A percentile compares a stretch with the other conserved stretches of the same genome.
phyloP scores from a whole-genome alignment of 2,329 filamentous ascomycete species.

The Sporothrix schenckii region DNA sequence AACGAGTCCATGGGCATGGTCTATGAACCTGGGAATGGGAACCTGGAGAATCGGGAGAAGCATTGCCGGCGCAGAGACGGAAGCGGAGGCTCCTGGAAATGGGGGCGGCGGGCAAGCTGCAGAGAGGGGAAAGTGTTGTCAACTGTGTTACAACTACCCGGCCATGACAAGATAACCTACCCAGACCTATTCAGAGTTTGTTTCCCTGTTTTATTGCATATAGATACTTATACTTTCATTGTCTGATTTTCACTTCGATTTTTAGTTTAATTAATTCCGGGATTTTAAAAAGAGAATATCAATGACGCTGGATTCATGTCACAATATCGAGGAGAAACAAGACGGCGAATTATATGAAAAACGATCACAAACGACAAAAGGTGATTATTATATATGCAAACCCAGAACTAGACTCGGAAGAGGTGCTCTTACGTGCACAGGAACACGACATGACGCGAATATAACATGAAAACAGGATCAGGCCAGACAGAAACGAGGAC shows the following conservation, averaged over 20 bases:
- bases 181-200: neutral
- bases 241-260: neutral
- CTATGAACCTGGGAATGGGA: neutral
- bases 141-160: neutral
- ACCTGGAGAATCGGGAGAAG: neutral
- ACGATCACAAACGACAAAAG: neutral
- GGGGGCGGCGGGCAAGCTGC: neutral
- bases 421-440: neutral
- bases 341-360: neutral
- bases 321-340: neutral
- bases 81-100: slow-evolving; percentile 12
- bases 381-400: neutral
- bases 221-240: neutral
- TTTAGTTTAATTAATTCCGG: neutral
- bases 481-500: neutral
- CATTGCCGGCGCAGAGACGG: slow-evolving; percentile 10
- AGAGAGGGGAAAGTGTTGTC: neutral
- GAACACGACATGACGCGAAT: neutral
- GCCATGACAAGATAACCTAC: neutral
- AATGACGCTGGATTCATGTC: neutral
- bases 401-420: neutral
- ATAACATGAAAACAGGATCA: no score
- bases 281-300: neutral
- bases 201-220: neutral
- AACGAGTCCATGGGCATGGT: no score